Evolutionary conservation across 2,329 filamentous ascomycete species (phyloP), one percentile per base, ranked within the genome.

Genomic region (Aspergillus unguis): DNA sequence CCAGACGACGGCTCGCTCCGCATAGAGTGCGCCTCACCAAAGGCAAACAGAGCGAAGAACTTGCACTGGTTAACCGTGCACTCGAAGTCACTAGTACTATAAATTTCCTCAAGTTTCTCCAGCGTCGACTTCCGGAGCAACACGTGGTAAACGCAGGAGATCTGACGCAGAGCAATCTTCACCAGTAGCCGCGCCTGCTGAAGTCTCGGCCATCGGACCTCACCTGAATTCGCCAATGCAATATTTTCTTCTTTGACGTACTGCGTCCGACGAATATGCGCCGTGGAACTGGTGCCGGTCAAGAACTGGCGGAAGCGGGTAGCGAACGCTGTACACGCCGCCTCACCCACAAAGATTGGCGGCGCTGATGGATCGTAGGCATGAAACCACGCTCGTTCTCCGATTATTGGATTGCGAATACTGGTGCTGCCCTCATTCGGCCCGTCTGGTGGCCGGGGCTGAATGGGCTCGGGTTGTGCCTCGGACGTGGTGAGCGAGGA

Each of bases 11-110:
- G 58, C 52, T 69, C 53, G 1, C 70, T 68, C 1, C 72, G 61
- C 44, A 72, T 71, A 0, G 74, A 75, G 51, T 77, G 77, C 2
- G 75, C 72, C 45, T 77, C 73, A 0, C 75, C 75, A 37, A 77
- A 65, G 0, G 73, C 72, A 62, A 77, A 76, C 6, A 77, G 56
- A 0, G 71, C 70, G 40, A 75, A 77, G 38, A 76, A 74, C 40
- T 76, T 76, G 60, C 73, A 76, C 8, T 75, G 59, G 61, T 72
- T 75, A 46, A 71, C 11, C 37, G 67, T 37, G 60, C 55, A 62
- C 26, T 67, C 61, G 46, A 71, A 70, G 23, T 62, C 59, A 3
- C 56, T 61, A 3, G 57, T 67, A 40, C 62, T 71, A 60, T 58
- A 71, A n/a, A 70, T 71, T 52, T 60, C 73, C 66, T 75, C 57